Percentiles rank a stretch among this genome's conserved stretches.
These are phyloP conservation scores for Dacryopinax primogenitus DNA, from an alignment of 768 basidiomycete species.

Conservation along the genomic window DNA sequence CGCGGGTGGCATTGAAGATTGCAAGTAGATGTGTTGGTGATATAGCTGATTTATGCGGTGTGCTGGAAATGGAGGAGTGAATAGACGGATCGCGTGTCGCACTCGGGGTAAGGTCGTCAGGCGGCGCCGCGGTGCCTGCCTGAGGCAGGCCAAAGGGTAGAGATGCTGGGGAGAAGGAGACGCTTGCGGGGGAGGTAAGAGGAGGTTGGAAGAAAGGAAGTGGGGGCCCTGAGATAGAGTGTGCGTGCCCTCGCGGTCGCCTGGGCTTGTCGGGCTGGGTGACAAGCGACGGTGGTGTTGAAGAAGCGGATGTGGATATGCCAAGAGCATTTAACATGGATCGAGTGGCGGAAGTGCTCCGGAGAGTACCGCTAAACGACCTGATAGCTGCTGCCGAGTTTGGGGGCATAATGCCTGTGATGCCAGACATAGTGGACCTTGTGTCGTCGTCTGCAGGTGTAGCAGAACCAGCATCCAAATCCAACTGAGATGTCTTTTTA, in stretches of 20 bases:
- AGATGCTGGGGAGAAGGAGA: background rate
- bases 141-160: background rate
- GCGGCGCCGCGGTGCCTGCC: background rate
- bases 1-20: conserved; percentile 68
- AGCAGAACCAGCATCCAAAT: background rate
- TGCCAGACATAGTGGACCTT: background rate
- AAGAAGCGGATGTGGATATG: conserved; percentile 7
- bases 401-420: background rate
- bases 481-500: conserved; percentile 3
- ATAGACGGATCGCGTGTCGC: conserved; percentile 9
- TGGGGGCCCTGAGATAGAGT: conserved; percentile 37
- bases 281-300: conserved; percentile 25
- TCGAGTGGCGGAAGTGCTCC: background rate
- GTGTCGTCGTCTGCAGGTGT: background rate
- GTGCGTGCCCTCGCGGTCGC: conserved; percentile 32
- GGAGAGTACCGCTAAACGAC: background rate
- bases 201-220: conserved; percentile 38
- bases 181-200: conserved; percentile 18
- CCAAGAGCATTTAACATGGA: conserved; percentile 7
- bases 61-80: conserved; percentile 14
- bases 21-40: conserved; percentile 39
- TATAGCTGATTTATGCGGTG: conserved; percentile 8
- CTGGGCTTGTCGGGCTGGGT: conserved; percentile 23
- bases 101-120: background rate
- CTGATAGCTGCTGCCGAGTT: background rate